Percentiles rank a stretch among this genome's conserved stretches.
These are phyloP conservation scores for Abortiporus biennis DNA, from an alignment of 1,284 basidiomycete genomes.

Conservation along the genomic window DNA sequence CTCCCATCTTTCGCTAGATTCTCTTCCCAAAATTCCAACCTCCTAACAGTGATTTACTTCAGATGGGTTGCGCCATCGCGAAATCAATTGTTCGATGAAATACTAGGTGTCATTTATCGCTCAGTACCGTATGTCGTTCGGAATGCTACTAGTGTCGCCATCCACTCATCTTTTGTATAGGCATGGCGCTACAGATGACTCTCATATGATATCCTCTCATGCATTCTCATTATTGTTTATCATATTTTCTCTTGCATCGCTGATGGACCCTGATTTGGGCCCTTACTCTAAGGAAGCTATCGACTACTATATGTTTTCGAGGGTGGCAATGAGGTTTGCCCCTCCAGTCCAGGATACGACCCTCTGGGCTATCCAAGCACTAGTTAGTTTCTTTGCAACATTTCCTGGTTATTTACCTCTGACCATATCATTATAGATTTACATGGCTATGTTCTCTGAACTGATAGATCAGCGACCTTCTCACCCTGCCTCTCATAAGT, in stretches of 20 bases:
- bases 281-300: conserved; percentile 43
- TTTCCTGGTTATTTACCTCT: neutral
- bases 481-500: conserved; percentile 37
- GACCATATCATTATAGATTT: conserved; percentile 32
- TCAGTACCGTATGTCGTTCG: conserved; percentile 28
- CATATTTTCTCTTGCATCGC: conserved; percentile 31
- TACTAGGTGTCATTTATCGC: conserved; percentile 40
- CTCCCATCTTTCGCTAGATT: too few species aligned
- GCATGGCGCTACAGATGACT: conserved; percentile 7
- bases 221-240: conserved; percentile 49
- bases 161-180: neutral
- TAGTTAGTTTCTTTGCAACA: conserved; percentile 37
- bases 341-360: conserved; percentile 43
- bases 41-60: too few species aligned
- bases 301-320: conserved; percentile 53
- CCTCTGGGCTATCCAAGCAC: conserved; percentile 41
- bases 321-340: conserved; percentile 41
- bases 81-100: conserved; percentile 40
- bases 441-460: conserved; percentile 53
- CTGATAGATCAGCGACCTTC: conserved; percentile 42
- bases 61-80: conserved; percentile 20
- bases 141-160: neutral
- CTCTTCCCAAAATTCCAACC: too few species aligned
- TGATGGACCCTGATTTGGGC: conserved; percentile 40
- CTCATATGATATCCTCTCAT: conserved; percentile 27